phyloP scores from a whole-genome alignment of 352 stramenopile genomes.

The Albugo candida region DNA sequence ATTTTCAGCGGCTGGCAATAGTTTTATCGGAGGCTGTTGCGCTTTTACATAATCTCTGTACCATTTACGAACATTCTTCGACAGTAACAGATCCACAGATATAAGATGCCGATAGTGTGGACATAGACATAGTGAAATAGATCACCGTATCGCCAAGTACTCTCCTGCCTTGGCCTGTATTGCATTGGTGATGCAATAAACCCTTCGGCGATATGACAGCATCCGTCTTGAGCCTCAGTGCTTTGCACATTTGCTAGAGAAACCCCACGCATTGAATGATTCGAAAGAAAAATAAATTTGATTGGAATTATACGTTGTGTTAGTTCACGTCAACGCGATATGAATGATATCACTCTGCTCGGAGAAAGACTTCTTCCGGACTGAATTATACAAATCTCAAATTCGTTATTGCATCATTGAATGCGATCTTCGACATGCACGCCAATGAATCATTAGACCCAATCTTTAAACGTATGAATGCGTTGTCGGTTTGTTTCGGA shows the following conservation, averaged over 20 bases:
- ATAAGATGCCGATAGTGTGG: too few species aligned
- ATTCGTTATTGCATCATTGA: conserved; percentile 67
- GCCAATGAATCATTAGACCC: conserved; percentile 50
- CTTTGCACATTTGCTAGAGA: too few species aligned
- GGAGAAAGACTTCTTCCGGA: conserved; percentile 33
- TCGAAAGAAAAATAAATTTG: conserved; percentile 47
- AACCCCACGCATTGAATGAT: conserved; percentile 31
- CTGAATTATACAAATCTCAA: too few species aligned
- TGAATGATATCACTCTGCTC: conserved; percentile 44
- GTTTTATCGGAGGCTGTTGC: not conserved
- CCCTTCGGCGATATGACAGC: too few species aligned
- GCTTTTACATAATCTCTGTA: conserved; percentile 64
- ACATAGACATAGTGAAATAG: too few species aligned
- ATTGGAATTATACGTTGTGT: conserved; percentile 65
- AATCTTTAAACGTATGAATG: conserved; percentile 36
- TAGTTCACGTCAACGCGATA: conserved; percentile 40
- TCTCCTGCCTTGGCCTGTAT: conserved; percentile 1
- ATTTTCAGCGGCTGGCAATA: not conserved
- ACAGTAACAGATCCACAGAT: too few species aligned
- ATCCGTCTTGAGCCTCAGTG: too few species aligned
- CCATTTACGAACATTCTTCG: conserved; percentile 48
- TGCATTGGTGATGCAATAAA: conserved; percentile 47
- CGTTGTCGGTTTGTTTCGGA: conserved; percentile 44
- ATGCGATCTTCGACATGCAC: conserved; percentile 81
- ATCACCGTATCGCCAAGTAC: not conserved